These are phyloP conservation scores for Fusarium falciforme DNA, from an alignment of 2,329 filamentous ascomycete genomes.

Conservation along the genomic window DNA sequence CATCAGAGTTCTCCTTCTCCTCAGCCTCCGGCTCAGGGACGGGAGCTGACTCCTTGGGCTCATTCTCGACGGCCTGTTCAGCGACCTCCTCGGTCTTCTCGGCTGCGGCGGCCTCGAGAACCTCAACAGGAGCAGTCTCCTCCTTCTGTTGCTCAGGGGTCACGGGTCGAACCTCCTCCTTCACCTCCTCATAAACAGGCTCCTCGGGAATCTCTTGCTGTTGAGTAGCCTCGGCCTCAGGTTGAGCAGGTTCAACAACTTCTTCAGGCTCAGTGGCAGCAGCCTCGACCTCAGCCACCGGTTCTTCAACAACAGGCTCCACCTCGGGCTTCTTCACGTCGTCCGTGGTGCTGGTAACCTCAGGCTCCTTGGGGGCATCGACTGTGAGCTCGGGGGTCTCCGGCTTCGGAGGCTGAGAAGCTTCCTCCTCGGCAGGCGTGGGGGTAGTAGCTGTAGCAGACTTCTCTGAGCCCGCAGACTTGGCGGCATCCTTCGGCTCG, in stretches of 20 bases:
- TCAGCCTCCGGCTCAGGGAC: slow-evolving; percentile 7
- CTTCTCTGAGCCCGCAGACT: slow-evolving; percentile 16
- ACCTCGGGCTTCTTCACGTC: slow-evolving; percentile 6
- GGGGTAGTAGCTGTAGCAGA: slow-evolving; percentile 3
- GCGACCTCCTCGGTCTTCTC: slow-evolving; percentile 25
- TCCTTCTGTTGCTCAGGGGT: slow-evolving; percentile 11
- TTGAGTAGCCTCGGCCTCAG: slow-evolving; percentile 16
- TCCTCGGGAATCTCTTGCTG: slow-evolving; percentile 14
- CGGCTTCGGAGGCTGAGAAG: slow-evolving; percentile 8
- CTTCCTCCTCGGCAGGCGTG: slow-evolving; percentile 13
- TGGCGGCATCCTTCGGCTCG: slow-evolving; percentile 7
- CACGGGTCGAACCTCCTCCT: slow-evolving; percentile 2
- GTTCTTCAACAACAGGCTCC: slow-evolving; percentile 12
- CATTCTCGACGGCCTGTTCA: neutral
- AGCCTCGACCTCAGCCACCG: slow-evolving; percentile 24
- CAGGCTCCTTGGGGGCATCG: neutral
- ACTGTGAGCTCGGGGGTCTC: slow-evolving; percentile 10
- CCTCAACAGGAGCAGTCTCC: neutral
- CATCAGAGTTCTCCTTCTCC: slow-evolving; percentile 15
- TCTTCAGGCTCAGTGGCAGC: slow-evolving; percentile 28
- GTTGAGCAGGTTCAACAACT: slow-evolving; percentile 14
- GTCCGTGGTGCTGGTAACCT: neutral
- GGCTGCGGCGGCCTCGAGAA: slow-evolving; percentile 7
- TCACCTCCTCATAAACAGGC: neutral
- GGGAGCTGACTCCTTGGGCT: slow-evolving; percentile 2